Evolutionary conservation across 2,329 filamentous ascomycete genomes (phyloP), one percentile per base, ranked within the genome.

Genomic region (Pseudogymnoascus sp.): DNA sequence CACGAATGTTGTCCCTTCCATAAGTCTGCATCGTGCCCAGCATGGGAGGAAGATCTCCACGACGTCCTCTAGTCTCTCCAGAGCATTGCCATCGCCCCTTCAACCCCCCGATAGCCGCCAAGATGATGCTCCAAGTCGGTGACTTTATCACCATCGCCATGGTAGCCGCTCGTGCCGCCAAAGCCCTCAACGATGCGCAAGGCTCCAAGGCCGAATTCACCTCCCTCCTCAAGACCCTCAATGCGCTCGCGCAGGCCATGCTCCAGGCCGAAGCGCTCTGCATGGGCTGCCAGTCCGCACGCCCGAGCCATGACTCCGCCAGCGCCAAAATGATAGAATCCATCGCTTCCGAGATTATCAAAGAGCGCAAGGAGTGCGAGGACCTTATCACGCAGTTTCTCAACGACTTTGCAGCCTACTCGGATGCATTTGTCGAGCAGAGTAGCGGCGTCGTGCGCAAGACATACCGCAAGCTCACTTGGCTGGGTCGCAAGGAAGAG

Each of bases 341-440:
- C 25, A 50, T 50, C 25, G 43, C 25, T 18, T 8, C 25, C 43
- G 43, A 50, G n/a, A 50, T 50, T 4, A 50, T 32, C n/a, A 50
- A 50, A 25, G 43, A 50, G 43, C 43, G 43, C 43, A 50, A 50
- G 43, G 43, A 50, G 4, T 50, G 43, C 43, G 43, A 50, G 25
- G 5, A 50, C n/a, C 43, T 50, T 8, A 50, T 50, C 25, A 30
- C n/a, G n/a, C 43, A 50, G 25, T 50, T 50, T 9, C 43, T 50
- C n/a, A 11, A 16, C 5, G 43, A 50, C 43, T 50, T 50, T 50
- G 28, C 43, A 1, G 25, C 43, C 25, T 50, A 50, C 25, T 50
- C 43, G 25, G 43, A 50, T 1, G 43, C 43, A 7, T 50, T 50
- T 30, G 43, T 30, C n/a, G 43, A 32, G 5, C 25, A 50, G 25